Conservation (phyloP, 352 stramenopile genomes). For the Pythium apleroticum region DNA sequence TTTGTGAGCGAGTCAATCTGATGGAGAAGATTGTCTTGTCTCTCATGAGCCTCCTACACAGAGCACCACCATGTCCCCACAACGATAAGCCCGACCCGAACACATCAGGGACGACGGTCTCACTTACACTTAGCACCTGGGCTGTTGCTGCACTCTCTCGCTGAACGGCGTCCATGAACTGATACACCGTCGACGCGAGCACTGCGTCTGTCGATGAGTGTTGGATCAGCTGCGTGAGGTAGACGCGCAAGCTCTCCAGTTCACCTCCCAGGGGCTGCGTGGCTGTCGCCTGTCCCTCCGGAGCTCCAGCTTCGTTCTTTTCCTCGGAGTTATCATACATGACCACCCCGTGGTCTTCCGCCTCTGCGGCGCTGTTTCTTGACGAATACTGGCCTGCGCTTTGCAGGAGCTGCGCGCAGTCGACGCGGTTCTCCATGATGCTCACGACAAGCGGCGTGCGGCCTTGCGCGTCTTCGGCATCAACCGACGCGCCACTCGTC, state of each 20-base stretch:
- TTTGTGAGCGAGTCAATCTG: slow-evolving; percentile 27
- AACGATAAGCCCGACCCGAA: not conserved
- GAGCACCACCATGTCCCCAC: not conserved
- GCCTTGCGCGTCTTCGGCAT: slow-evolving; percentile 57
- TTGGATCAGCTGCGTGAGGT: slow-evolving; percentile 22
- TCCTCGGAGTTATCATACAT: slow-evolving; percentile 9
- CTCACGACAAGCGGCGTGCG: slow-evolving; percentile 62
- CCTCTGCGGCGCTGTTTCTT: not conserved
- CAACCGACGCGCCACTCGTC: slow-evolving; percentile 35
- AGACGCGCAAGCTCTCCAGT: slow-evolving; percentile 13
- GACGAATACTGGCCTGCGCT: not conserved
- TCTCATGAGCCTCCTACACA: slow-evolving; percentile 16
- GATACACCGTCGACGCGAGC: slow-evolving; percentile 23
- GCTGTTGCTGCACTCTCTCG: not conserved
- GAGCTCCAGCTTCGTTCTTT: not conserved
- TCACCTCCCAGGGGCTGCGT: not conserved
- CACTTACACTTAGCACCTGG: slow-evolving; percentile 6
- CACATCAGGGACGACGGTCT: not conserved
- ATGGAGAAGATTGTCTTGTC: slow-evolving; percentile 19
- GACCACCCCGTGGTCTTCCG: not conserved
- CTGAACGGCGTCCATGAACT: slow-evolving; percentile 23
- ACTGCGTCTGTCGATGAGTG: slow-evolving; percentile 12
- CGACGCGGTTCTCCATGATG: slow-evolving; percentile 70
- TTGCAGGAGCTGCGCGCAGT: slow-evolving; percentile 67
- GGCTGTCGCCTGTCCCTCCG: not conserved